Percentiles rank a stretch among this genome's conserved stretches.
phyloP scores from a whole-genome alignment of 495 filamentous ascomycete genomes.

The Rusavskia elegans region DNA sequence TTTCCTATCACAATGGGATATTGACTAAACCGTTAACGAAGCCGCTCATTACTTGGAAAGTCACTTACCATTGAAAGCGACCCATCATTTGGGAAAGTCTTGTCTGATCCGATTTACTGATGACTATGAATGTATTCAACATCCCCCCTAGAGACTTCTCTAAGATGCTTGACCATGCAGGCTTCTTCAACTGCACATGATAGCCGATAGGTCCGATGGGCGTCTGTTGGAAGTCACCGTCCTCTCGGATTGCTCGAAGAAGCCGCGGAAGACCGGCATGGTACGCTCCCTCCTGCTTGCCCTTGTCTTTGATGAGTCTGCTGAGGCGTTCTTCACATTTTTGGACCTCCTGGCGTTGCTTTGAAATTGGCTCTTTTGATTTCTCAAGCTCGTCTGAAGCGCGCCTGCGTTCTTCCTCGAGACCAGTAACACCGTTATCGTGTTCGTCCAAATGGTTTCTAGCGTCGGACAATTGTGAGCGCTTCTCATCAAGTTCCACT shows the following conservation, averaged over 20 bases:
- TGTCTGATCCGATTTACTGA: constrained; percentile 50
- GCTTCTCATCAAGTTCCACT: constrained; percentile 28
- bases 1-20: constrained; percentile 54
- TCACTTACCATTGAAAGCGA: constrained; percentile 32
- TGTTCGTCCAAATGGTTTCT: constrained; percentile 20
- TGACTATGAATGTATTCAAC: constrained; percentile 67
- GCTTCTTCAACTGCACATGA: constrained; percentile 56
- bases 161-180: constrained; percentile 70
- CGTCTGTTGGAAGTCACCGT: constrained; percentile 45
- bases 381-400: constrained; percentile 20
- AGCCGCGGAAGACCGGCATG: constrained; percentile 44
- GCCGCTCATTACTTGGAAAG: neutral
- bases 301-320: constrained; percentile 35
- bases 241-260: constrained; percentile 47
- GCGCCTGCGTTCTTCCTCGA: constrained; percentile 23
- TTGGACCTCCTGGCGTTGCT: constrained; percentile 24
- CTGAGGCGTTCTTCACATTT: constrained; percentile 29
- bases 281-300: constrained; percentile 37
- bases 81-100: constrained; percentile 48
- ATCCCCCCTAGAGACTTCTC: constrained; percentile 52
- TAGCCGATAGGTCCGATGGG: constrained; percentile 77
- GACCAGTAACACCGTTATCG: constrained; percentile 8
- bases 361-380: constrained; percentile 12
- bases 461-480: constrained; percentile 18
- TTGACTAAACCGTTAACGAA: constrained; percentile 20